These are phyloP conservation scores for Suillus clintonianus DNA, from an alignment of 768 basidiomycete species.

Conservation along the genomic window DNA sequence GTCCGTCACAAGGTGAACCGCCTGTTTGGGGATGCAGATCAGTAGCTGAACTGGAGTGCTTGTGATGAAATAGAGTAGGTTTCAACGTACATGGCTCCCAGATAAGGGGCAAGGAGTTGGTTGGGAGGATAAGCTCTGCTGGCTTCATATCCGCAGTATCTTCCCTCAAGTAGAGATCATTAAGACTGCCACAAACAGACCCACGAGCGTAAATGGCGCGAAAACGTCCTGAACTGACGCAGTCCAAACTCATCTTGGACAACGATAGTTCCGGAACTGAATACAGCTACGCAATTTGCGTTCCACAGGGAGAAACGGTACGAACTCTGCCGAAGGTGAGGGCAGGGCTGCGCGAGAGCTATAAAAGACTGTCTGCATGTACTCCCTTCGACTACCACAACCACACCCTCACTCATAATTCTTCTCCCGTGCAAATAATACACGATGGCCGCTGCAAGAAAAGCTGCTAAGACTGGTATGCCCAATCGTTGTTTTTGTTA, in stretches of 20 bases:
- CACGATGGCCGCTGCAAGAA: conserved; percentile 25
- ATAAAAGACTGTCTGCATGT: conserved; percentile 21
- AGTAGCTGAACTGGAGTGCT: neutral
- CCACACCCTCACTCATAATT: conserved; percentile 2
- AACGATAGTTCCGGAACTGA: neutral
- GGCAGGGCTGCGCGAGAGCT: conserved; percentile 24
- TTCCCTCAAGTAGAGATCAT: conserved; percentile 9
- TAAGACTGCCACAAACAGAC: conserved; percentile 4
- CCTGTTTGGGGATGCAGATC: neutral
- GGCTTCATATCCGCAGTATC: conserved; percentile 18
- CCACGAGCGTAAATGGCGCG: conserved; percentile 2
- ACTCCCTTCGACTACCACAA: neutral
- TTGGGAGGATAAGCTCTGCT: conserved; percentile 22
- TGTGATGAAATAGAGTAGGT: neutral
- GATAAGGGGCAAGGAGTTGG: conserved; percentile 24
- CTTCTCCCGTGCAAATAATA: conserved; percentile 8
- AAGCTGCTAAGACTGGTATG: conserved; percentile 23
- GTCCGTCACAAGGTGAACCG: neutral
- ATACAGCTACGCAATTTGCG: neutral
- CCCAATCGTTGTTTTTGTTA: conserved; percentile 8
- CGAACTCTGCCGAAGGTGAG: conserved; percentile 24
- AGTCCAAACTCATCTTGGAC: neutral
- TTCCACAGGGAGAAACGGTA: conserved; percentile 9
- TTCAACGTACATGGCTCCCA: conserved; percentile 5
- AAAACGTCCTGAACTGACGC: conserved; percentile 9